Evolutionary conservation across 768 basidiomycete species (phyloP).

Genomic region (Suillus subaureus): DNA sequence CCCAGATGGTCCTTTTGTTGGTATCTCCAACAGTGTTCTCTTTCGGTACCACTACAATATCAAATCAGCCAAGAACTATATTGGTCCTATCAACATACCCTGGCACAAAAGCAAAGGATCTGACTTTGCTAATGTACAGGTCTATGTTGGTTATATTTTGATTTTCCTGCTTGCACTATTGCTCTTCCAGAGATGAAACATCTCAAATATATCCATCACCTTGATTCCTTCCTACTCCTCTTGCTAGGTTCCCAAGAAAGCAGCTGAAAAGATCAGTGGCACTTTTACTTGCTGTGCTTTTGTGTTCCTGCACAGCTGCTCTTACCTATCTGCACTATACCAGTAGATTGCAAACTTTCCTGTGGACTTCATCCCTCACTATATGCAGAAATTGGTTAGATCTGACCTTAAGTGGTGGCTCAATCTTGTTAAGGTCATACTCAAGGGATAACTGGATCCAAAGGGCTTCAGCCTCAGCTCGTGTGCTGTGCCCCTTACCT

Average conservation of each 20-base stretch:
- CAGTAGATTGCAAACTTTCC: neutral
- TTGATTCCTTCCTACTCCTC: neutral
- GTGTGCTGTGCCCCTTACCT: no score
- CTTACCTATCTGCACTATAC: conserved; percentile 30
- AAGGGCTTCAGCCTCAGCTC: no score
- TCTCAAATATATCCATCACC: conserved; percentile 13
- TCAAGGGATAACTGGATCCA: no score
- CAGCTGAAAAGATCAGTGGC: conserved; percentile 28
- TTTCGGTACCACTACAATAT: conserved; percentile 5
- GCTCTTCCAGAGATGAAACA: conserved; percentile 34
- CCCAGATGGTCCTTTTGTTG: neutral
- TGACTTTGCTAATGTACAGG: conserved; percentile 22
- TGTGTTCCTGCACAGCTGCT: conserved; percentile 27
- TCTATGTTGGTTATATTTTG: conserved; percentile 36
- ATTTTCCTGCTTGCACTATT: conserved; percentile 26
- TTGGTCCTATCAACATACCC: conserved; percentile 23
- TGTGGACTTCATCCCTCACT: neutral
- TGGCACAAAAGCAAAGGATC: conserved; percentile 25
- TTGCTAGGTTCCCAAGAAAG: neutral
- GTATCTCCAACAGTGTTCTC: neutral
- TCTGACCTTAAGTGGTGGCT: no score
- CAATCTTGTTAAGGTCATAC: no score
- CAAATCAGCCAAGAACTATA: neutral
- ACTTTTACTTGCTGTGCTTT: conserved; percentile 37
- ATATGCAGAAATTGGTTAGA: conserved; percentile 1